phyloP scores from a whole-genome alignment of 768 basidiomycete species.

The Naganishia onofrii region DNA sequence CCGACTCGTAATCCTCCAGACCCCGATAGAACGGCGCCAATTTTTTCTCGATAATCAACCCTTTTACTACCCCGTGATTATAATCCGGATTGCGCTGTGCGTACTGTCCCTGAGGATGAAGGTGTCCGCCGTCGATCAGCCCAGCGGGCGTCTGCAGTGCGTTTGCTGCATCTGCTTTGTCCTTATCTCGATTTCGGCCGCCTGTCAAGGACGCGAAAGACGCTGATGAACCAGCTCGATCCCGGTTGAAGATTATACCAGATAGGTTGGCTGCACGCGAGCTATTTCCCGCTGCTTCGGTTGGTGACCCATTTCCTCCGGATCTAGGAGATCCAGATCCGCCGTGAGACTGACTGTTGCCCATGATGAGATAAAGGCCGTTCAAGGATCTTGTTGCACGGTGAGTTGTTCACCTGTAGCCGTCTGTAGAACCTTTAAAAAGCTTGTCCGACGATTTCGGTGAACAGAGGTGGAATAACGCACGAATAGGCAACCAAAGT shows the following conservation, averaged over 20 bases:
- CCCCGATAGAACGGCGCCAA: slow-evolving; percentile 96
- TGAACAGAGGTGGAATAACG: no score
- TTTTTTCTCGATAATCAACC: slow-evolving; percentile 79
- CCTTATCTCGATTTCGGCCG: slow-evolving; percentile 8
- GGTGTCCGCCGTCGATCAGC: slow-evolving; percentile 47
- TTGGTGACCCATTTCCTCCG: slow-evolving; percentile 4
- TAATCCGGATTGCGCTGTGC: slow-evolving; percentile 63
- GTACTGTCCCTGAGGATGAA: slow-evolving; percentile 48
- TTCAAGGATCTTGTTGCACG: not conserved
- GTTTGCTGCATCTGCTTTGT: slow-evolving; percentile 12
- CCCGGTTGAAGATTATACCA: slow-evolving; percentile 16
- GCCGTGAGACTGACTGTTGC: slow-evolving; percentile 15
- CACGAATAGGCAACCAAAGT: no score
- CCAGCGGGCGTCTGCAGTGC: slow-evolving; percentile 44
- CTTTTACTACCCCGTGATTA: slow-evolving; percentile 80
- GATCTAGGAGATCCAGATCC: slow-evolving; percentile 12
- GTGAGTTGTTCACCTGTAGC: not conserved
- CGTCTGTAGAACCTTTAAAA: not conserved
- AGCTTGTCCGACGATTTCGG: not conserved
- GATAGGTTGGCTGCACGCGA: slow-evolving; percentile 15
- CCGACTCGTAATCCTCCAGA: slow-evolving; percentile 83
- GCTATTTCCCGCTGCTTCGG: not conserved
- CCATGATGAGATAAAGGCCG: not conserved
- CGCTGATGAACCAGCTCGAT: slow-evolving; percentile 12
- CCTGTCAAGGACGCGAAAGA: slow-evolving; percentile 5